These are phyloP conservation scores for Ambrosia hybrid DNA, from an alignment of 140 eudicot species.

Conservation along the genomic window DNA sequence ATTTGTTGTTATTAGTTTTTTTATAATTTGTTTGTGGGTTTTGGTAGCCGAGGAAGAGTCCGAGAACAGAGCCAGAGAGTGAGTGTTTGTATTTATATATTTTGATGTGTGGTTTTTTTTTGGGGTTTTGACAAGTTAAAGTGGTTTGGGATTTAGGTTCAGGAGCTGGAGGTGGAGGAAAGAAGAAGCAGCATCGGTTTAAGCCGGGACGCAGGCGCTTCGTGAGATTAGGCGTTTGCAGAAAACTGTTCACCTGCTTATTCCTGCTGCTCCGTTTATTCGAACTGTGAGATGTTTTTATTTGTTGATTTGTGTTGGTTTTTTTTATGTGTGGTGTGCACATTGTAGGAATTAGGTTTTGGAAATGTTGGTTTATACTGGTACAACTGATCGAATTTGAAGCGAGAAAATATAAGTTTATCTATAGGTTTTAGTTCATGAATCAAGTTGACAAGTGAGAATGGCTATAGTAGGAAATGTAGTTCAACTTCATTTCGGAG, in stretches of 20 bases:
- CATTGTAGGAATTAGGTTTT: not conserved
- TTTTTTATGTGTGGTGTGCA: not conserved
- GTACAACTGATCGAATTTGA: not conserved
- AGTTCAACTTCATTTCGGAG: not conserved
- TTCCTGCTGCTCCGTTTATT: conserved; percentile 79
- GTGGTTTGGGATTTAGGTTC: conserved; percentile 27
- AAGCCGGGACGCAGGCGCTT: conserved; percentile 73
- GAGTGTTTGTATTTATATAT: not conserved
- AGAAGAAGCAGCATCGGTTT: conserved; percentile 34
- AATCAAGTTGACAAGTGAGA: not conserved
- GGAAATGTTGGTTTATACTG: not conserved
- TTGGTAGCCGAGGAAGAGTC: conserved; percentile 18
- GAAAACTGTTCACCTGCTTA: conserved; percentile 52
- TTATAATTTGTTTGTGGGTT: not conserved
- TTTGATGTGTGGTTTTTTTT: not conserved
- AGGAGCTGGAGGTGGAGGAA: conserved; percentile 17
- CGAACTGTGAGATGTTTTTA: conserved; percentile 42
- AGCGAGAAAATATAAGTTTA: no score
- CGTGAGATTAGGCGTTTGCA: conserved; percentile 73
- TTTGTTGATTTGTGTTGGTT: not conserved
- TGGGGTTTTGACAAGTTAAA: not conserved
- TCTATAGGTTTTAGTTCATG: not conserved
- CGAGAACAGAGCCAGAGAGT: conserved; percentile 18
- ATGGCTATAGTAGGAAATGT: not conserved
- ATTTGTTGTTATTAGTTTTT: not conserved